phyloP scores from a whole-genome alignment of 2,329 filamentous ascomycete genomes.

The Gaeumannomyces tritici region DNA sequence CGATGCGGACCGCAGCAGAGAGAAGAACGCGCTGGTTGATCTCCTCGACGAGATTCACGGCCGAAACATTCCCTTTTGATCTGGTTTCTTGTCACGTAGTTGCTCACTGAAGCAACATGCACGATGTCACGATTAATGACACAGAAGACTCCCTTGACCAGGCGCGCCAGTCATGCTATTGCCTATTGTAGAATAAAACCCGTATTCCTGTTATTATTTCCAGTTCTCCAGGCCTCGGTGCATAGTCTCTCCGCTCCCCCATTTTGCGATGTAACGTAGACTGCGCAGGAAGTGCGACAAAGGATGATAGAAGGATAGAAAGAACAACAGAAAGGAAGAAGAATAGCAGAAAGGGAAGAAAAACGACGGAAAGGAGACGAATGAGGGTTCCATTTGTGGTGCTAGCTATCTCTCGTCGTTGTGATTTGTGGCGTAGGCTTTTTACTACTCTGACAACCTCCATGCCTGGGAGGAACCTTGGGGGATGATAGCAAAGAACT shows the following conservation, averaged over 20 bases:
- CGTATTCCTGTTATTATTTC: background rate
- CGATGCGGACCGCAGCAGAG: slow-evolving; percentile 19
- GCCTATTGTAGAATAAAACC: background rate
- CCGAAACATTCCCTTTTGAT: slow-evolving; percentile 3
- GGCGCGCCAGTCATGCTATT: background rate
- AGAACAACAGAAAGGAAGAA: too few species aligned
- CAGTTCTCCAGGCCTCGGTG: background rate
- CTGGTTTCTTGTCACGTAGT: background rate
- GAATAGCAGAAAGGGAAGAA: too few species aligned
- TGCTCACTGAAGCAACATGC: background rate
- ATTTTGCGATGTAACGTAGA: too few species aligned
- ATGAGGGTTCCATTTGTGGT: too few species aligned
- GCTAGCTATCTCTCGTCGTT: too few species aligned
- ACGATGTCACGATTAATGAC: background rate
- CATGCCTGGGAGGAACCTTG: too few species aligned
- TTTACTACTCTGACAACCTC: too few species aligned
- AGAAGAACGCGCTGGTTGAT: slow-evolving; percentile 23
- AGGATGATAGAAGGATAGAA: too few species aligned
- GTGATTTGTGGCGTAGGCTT: too few species aligned
- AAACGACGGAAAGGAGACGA: too few species aligned
- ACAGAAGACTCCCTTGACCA: background rate
- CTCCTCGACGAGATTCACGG: slow-evolving; percentile 32
- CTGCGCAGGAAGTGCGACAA: too few species aligned
- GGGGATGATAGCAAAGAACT: too few species aligned
- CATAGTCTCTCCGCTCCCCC: background rate